Base-by-base conservation (phyloP, 2,329 filamentous ascomycete species). In the Aspergillus japonicus region DNA sequence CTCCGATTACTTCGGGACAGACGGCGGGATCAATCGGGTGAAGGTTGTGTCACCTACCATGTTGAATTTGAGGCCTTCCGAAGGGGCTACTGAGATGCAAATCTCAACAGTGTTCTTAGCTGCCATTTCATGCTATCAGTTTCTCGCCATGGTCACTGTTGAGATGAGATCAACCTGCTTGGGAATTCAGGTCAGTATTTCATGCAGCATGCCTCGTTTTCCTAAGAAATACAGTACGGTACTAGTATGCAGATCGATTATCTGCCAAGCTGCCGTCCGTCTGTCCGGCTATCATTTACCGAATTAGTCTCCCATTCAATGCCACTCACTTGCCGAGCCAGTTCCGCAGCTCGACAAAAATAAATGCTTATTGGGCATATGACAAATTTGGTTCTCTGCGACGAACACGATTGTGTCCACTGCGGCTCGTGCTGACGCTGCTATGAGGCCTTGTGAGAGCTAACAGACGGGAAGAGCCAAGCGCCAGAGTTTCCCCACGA, bases 231-330 rank as follows among this genome's bases (percentile, higher is more conserved):
- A 29, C 26, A 29, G 26, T 29, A 29, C 26, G 16, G 33, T 16
- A 12, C 11, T n/a, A 11, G n/a, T 54, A 16, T 24, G 42, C 42
- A 55, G 55, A 57, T 57, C 55, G 55, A 57, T 57, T 48, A 7
- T 42, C 31, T 14, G 49, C 42, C 49, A 47, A 53, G 49, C 56
- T 42, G 39, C 48, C 42, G 33, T 55, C 53, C 53, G 53, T 29
- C 26, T 31, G 53, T 31, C 53, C 42, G 44, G 16, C 39, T 14
- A 53, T n/a, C 39, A 19, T 44, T 47, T 31, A 31, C 53, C 42
- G 21, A 42, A 48, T 53, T 39, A 42, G 51, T 53, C 33, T 19
- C 21, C 33, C 19, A 14, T 35, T 52, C n/a, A 35, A 35, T 33
- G 19, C 47, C 50, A 53, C 50, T 12, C 33, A 16, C 11, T 35